Conservation (phyloP, 2,329 filamentous ascomycete species). For the Bipolaris victoriae region DNA sequence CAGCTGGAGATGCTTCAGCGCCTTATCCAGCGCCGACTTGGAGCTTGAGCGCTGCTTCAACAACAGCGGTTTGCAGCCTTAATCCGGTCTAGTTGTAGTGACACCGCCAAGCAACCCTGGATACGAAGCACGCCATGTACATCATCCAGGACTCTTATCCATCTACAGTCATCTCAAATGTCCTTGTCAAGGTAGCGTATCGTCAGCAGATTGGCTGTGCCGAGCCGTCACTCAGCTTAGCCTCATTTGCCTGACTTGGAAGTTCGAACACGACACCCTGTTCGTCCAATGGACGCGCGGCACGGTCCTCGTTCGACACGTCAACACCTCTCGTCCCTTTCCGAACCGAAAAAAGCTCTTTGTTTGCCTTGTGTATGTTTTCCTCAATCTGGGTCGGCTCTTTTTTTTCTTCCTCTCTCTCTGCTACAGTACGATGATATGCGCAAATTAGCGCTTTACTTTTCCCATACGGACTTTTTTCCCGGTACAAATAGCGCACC, state of each 20-base stretch:
- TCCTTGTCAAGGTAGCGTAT: slow-evolving; percentile 2
- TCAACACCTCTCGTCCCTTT: slow-evolving; percentile 9
- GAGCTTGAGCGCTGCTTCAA: slow-evolving; percentile 26
- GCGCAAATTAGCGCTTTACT: background rate
- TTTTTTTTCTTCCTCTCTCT: background rate
- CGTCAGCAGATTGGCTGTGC: slow-evolving; percentile 11
- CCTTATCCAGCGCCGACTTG: slow-evolving; percentile 42
- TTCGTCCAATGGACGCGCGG: slow-evolving; percentile 24
- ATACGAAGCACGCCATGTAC: slow-evolving; percentile 21
- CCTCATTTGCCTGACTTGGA: slow-evolving; percentile 9
- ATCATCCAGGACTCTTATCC: slow-evolving; percentile 7
- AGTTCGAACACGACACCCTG: slow-evolving; percentile 22
- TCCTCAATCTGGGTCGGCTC: background rate
- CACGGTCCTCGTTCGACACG: slow-evolving; percentile 16
- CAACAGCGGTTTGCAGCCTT: slow-evolving; percentile 19
- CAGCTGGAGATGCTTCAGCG: slow-evolving; percentile 41
- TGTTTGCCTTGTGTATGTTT: background rate
- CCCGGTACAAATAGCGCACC: background rate
- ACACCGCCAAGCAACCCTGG: slow-evolving; percentile 25
- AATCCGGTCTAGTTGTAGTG: slow-evolving; percentile 26
- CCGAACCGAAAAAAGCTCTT: background rate
- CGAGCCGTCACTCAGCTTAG: slow-evolving; percentile 12
- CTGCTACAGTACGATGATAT: slow-evolving; percentile 4
- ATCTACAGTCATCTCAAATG: slow-evolving; percentile 7
- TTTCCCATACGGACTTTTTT: background rate